Evolutionary conservation across 192 early-diverging fungal genomes (phyloP), one percentile per base, ranked within the genome.

Genomic region (Podila verticillata): DNA sequence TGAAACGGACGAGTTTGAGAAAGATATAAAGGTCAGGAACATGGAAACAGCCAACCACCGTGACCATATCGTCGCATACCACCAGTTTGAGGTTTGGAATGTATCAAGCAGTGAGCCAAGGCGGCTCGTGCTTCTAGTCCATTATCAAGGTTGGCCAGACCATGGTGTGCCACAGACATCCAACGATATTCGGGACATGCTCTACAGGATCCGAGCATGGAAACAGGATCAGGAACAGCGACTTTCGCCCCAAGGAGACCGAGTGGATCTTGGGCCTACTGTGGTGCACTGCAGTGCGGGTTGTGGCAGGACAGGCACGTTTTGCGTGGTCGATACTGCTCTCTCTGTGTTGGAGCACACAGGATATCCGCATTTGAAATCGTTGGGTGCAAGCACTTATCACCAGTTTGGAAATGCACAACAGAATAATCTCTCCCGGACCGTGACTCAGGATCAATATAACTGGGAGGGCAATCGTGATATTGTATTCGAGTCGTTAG

Each of bases 281-380:
- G 77, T 96, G 8, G 93, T 96, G 10, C 95, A 97, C 70, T 97
- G 95, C 72, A 92, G 90, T 64, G 95, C 95, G 7, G 95, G 95
- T 1, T 94, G 92, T 68, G 95, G 95, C 6, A 85, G 95, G 31
- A 96, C 95, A 10, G 95, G 95, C 17, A 91, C 95, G 0, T 96
- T 95, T 70, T 92, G 92, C 63, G 91, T 86, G 0, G 77, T 96
- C 47, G 92, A 95, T 65, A 88, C 87, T 0, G 70, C 81, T 7
- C 62, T 88, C 9, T 61, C 68, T 10, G 69, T 79, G 0, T 10
- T 79, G 39, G 75, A 79, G 30, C 20, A 66, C n/a, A 57, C 30
- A 13, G 5, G 19, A 9, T 79, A 67, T 24, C 75, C 75, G 13
- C 19, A 66, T 36, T 4, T 70, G 48, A 22, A 64, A 30, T 24